Percentiles rank a stretch among this genome's conserved stretches.
phyloP scores from a whole-genome alignment of 2,329 filamentous ascomycete species.

The Hymenoscyphus fraxineus region DNA sequence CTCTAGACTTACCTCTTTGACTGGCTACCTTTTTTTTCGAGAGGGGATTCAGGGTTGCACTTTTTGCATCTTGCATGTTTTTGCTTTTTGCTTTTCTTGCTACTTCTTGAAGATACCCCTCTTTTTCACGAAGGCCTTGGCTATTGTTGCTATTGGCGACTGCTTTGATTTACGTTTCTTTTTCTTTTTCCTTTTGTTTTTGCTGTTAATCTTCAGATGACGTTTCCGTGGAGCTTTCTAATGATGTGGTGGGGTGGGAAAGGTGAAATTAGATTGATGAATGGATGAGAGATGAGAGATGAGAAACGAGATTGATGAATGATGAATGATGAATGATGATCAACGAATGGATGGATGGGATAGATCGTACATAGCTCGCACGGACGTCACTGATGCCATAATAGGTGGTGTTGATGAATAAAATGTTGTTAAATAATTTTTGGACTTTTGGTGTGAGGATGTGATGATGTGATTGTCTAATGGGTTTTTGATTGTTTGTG shows the following conservation, averaged over 20 bases:
- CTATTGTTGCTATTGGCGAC: slow-evolving; percentile 1
- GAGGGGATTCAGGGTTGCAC: background rate
- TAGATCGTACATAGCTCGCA: too few species aligned
- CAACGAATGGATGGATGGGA: too few species aligned
- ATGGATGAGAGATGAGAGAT: too few species aligned
- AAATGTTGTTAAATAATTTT: too few species aligned
- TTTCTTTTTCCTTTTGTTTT: background rate
- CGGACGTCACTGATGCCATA: too few species aligned
- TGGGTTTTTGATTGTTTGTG: too few species aligned
- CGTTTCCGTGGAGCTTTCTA: background rate
- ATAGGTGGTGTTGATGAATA: too few species aligned
- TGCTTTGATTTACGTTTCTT: background rate
- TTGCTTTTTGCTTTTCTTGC: background rate
- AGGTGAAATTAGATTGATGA: background rate
- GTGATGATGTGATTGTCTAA: too few species aligned
- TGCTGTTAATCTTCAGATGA: background rate
- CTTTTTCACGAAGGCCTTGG: background rate
- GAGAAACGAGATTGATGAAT: too few species aligned
- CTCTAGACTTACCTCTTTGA: background rate
- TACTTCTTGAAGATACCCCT: background rate
- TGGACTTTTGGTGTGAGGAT: too few species aligned
- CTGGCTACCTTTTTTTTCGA: background rate
- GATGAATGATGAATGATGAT: too few species aligned
- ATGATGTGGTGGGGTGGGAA: background rate
- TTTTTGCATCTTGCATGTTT: slow-evolving; percentile 2